Evolutionary conservation across 805 yeast genomes (phyloP).

Genomic region (Saccharomycopsis guyanensis): DNA sequence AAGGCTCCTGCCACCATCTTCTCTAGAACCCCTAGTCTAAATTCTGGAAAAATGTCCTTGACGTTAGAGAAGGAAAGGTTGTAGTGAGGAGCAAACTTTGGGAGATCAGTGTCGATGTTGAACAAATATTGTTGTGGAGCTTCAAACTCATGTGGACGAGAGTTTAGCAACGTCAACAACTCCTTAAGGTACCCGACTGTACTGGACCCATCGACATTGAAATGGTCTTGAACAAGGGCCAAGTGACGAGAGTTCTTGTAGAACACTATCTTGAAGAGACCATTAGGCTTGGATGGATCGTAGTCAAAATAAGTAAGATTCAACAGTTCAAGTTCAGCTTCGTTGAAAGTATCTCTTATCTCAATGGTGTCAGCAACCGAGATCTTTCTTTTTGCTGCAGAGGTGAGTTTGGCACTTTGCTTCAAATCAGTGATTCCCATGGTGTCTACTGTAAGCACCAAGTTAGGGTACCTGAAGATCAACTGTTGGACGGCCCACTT

Average conservation of each 20-base stretch:
- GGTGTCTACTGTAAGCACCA: slow-evolving; percentile 5
- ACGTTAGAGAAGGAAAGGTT: neutral
- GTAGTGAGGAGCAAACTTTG: neutral
- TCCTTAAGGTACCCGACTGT: slow-evolving; percentile 4
- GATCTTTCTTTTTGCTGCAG: neutral
- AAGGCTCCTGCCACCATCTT: neutral
- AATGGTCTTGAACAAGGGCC: slow-evolving; percentile 4
- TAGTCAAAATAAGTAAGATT: neutral
- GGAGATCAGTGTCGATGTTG: neutral
- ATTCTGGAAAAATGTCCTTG: slow-evolving; percentile 5
- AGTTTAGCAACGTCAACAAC: neutral
- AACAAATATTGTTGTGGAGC: neutral
- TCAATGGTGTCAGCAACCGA: neutral
- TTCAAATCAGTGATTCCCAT: neutral
- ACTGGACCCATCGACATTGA: slow-evolving; percentile 5
- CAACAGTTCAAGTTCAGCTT: neutral
- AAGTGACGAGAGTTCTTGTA: neutral
- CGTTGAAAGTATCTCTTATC: neutral
- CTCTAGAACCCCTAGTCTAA: neutral
- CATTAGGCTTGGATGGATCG: neutral
- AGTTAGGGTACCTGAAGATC: slow-evolving; percentile 5
- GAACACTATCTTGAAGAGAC: neutral
- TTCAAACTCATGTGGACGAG: neutral
- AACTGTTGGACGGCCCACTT: slow-evolving; percentile 2
- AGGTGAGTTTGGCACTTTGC: neutral